Conservation (phyloP, 768 basidiomycete species). For the Suillus lakei region DNA sequence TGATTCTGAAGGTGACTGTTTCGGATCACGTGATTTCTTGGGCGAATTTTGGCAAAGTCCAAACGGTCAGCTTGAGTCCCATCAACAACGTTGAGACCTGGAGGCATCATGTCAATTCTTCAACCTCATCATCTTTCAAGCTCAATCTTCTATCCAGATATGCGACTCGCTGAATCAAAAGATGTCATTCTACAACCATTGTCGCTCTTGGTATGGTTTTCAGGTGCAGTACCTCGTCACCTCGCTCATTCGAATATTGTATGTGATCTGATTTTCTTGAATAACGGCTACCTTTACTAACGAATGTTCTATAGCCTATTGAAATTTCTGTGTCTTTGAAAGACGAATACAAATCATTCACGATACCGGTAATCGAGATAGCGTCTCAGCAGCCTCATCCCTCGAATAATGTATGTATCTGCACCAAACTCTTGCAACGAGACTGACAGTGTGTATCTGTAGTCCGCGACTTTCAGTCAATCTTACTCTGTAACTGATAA, state of each 20-base stretch:
- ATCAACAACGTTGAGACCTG: background rate
- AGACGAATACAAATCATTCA: background rate
- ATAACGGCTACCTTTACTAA: background rate
- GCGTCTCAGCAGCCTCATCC: background rate
- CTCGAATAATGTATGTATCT: conserved; percentile 3
- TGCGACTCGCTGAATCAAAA: background rate
- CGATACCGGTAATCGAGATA: background rate
- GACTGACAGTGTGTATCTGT: background rate
- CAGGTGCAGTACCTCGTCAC: background rate
- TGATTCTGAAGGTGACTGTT: background rate
- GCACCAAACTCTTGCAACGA: background rate
- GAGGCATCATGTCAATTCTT: background rate
- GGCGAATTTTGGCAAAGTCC: background rate
- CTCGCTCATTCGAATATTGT: background rate
- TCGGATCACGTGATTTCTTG: background rate
- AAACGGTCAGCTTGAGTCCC: too few species aligned
- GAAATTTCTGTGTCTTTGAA: background rate
- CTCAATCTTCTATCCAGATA: background rate
- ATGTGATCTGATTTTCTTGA: background rate
- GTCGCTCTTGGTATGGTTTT: background rate
- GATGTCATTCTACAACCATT: background rate
- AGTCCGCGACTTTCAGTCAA: background rate
- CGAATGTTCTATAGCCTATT: background rate
- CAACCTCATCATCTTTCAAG: background rate
- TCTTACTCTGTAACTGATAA: background rate